phyloP scores from a whole-genome alignment of 208 protist species.

The Crithidia brevicula region DNA sequence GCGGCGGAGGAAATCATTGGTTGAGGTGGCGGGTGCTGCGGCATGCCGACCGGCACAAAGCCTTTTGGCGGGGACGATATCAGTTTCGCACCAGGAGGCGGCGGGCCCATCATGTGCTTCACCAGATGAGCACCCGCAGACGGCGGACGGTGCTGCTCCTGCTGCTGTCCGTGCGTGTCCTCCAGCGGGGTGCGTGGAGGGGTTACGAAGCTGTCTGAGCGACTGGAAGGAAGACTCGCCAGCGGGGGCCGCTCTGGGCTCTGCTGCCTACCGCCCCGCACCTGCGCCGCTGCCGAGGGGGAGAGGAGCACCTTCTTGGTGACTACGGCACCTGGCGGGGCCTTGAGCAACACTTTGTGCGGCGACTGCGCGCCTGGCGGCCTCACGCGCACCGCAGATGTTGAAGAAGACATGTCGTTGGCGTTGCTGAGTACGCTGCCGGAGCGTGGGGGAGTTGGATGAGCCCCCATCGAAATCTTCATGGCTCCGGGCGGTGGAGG shows the following conservation, averaged over 20 bases:
- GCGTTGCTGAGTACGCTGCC: background rate
- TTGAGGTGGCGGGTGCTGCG: background rate
- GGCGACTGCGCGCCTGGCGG: slow-evolving; percentile 3
- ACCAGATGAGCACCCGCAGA: background rate
- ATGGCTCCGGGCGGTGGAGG: background rate
- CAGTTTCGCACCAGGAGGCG: slow-evolving; percentile 4
- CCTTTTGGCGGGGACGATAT: background rate
- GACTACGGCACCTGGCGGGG: background rate
- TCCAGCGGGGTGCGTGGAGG: background rate
- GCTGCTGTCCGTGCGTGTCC: slow-evolving; percentile 6
- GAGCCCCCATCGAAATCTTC: slow-evolving; percentile 1
- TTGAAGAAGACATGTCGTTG: no score
- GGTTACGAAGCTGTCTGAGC: background rate
- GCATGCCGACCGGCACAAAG: background rate
- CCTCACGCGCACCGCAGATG: background rate
- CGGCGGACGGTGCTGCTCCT: slow-evolving; percentile 4
- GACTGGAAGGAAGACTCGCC: background rate
- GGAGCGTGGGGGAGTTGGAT: background rate
- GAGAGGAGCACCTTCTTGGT: slow-evolving; percentile 14
- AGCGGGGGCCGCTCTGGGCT: slow-evolving; percentile 8
- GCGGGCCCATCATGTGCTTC: slow-evolving; percentile 21
- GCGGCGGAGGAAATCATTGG: background rate
- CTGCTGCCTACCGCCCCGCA: background rate
- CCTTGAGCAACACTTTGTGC: slow-evolving; percentile 7
- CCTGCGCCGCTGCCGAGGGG: background rate